A percentile compares a stretch with the other conserved stretches of the same genome.
These are phyloP conservation scores for Sphagnum contortum DNA, from an alignment of 225 moss, liverwort and hornwort genomes.

Conservation along the genomic window DNA sequence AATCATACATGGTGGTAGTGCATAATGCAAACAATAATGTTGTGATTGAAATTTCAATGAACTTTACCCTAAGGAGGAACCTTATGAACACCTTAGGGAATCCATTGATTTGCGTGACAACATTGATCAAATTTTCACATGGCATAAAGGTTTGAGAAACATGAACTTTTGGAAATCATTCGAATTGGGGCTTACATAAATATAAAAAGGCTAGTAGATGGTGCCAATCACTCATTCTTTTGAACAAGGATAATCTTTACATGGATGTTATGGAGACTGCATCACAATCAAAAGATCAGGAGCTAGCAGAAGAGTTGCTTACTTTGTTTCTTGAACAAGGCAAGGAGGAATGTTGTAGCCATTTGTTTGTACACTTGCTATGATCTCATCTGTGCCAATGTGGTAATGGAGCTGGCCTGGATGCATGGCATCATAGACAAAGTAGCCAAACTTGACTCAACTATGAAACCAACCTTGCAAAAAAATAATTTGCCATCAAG, in stretches of 20 bases:
- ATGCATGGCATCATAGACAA: constrained; percentile 78
- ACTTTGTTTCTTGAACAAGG: constrained; percentile 81
- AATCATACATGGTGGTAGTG: constrained; percentile 82
- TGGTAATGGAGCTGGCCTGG: constrained; percentile 85
- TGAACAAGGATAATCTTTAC: constrained; percentile 80
- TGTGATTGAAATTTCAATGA: constrained; percentile 85
- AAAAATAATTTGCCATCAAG: too few relatives aligned
- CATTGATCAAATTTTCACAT: constrained; percentile 71
- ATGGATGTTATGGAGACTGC: constrained; percentile 90
- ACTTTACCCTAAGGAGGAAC: constrained; percentile 84
- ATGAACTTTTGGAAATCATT: constrained; percentile 83
- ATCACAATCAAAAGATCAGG: constrained; percentile 79
- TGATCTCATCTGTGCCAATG: constrained; percentile 87
- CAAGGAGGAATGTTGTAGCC: constrained; percentile 87
- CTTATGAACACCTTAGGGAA: constrained; percentile 65
- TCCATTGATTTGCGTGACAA: constrained; percentile 85
- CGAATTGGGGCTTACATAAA: constrained; percentile 83
- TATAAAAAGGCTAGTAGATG: constrained; percentile 90
- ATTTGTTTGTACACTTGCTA: constrained; percentile 86
- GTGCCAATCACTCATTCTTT: constrained; percentile 77
- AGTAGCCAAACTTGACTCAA: too few relatives aligned
- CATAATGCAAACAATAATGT: constrained; percentile 72
- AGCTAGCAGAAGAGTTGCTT: constrained; percentile 79
- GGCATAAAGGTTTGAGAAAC: constrained; percentile 76
- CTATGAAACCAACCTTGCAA: too few relatives aligned